Evolutionary conservation across 2,329 filamentous ascomycete species (phyloP), one percentile per base, ranked within the genome.

Genomic region (Scolecobasidium constrictum): DNA sequence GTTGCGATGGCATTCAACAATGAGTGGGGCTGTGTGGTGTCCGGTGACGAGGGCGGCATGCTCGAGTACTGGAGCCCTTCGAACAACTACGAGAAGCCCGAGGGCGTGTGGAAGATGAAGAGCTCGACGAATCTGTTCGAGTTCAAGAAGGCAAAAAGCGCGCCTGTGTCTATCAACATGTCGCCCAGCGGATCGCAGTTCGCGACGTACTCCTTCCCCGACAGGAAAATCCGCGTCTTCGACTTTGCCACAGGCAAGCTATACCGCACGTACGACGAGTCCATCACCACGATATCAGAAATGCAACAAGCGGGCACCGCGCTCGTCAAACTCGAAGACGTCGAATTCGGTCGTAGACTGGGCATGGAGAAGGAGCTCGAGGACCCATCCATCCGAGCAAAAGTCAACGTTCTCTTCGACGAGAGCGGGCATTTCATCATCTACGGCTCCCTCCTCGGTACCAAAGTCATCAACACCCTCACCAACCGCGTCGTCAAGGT

Each of bases 261-360:
- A 4, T 81, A 90, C 54, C 79, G 90, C 28, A 92, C 86, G 2
- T 98, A 98, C 55, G 93, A 98, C 54, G 92, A 98, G 59, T 96
- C 90, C 3, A 71, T 98, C 9, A 72, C 81, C 44, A 92, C 86
- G 1, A 79, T 93, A 35, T 87, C 86, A 42, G 86, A 93, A 48
- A 94, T 95, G 86, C 90, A 98, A 54, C 86, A 94, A 63, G 84
- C 86, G n/a, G 88, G 87, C 1, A 92, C 83, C 1, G 79, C 83
- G 0, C 65, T 83, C 5, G 78, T 86, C 45, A 86, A 86, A 50
- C 66, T 98, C 1, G 92, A 96, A 44, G 78, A 86, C 48, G 77
- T 95, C 4, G 92, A 98, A 52, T 96, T 98, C 56, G 88, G 90
- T 3, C 78, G 92, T 33, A 75, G 90, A 16, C 66, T 96, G 23